phyloP scores from a whole-genome alignment of 441 rosid species.

The Heliophila coronopifolia region DNA sequence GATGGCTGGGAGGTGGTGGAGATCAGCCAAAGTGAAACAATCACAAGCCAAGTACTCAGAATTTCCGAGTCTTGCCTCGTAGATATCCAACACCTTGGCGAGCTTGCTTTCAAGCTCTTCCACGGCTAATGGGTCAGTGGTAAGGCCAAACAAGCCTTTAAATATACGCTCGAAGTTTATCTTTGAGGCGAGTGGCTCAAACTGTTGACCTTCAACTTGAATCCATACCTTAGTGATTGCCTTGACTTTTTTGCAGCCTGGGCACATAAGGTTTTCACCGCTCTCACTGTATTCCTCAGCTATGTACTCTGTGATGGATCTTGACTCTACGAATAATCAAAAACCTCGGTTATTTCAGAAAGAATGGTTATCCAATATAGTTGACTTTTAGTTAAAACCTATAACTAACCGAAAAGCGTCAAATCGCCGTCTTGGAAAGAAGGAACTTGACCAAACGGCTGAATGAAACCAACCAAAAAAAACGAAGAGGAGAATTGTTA shows the following conservation, averaged over 20 bases:
- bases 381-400: no score
- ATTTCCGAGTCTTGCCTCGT: constrained; percentile 48
- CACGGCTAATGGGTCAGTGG: constrained; percentile 40
- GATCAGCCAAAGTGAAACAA: constrained; percentile 60
- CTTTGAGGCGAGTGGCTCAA: constrained; percentile 44
- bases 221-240: constrained; percentile 40
- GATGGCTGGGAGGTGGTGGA: constrained; percentile 57
- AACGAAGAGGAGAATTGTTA: neutral
- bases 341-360: no score
- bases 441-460: constrained; percentile 74
- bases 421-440: constrained; percentile 52
- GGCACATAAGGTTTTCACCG: constrained; percentile 38
- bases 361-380: no score
- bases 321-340: constrained; percentile 65
- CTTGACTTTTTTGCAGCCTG: constrained; percentile 30
- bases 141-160: constrained; percentile 47
- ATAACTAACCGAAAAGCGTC: constrained; percentile 61
- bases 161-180: constrained; percentile 39
- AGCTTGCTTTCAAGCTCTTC: constrained; percentile 48
- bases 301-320: constrained; percentile 54
- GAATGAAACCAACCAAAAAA: constrained; percentile 16
- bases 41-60: constrained; percentile 61
- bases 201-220: constrained; percentile 61
- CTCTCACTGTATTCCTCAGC: constrained; percentile 42
- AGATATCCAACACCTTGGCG: constrained; percentile 52